Conservation (phyloP, 1,284 basidiomycete genomes). For the Pascua guehoae region DNA sequence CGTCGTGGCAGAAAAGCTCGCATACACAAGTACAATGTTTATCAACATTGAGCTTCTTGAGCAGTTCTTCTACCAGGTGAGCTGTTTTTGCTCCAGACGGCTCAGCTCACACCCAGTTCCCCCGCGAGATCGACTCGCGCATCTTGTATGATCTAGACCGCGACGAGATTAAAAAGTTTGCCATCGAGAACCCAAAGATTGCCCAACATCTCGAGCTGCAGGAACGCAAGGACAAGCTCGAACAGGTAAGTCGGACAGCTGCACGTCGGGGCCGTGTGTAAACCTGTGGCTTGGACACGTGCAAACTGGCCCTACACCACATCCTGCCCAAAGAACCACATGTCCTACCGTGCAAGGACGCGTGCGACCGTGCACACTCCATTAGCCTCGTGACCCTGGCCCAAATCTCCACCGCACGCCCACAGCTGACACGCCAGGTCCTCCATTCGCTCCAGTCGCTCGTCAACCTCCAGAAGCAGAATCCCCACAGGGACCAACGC, state of each 20-base stretch:
- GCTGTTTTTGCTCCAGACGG: slow-evolving; percentile 13
- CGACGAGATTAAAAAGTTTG: slow-evolving; percentile 77
- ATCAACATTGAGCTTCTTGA: slow-evolving; percentile 96
- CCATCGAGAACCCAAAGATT: slow-evolving; percentile 86
- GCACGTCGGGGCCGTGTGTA: not conserved
- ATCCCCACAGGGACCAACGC: slow-evolving; percentile 53
- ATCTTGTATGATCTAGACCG: slow-evolving; percentile 87
- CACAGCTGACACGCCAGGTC: slow-evolving; percentile 56
- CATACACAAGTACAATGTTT: slow-evolving; percentile 95
- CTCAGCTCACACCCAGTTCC: slow-evolving; percentile 61
- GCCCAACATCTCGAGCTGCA: slow-evolving; percentile 89
- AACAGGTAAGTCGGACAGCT: slow-evolving; percentile 61
- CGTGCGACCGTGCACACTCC: not conserved
- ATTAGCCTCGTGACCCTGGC: not conserved
- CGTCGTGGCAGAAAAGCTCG: slow-evolving; percentile 94
- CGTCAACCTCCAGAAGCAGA: slow-evolving; percentile 73
- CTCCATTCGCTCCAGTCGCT: slow-evolving; percentile 86
- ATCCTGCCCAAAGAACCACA: not conserved
- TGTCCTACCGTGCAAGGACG: not conserved
- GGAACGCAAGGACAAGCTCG: slow-evolving; percentile 95
- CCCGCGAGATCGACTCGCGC: slow-evolving; percentile 93
- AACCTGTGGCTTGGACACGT: not conserved
- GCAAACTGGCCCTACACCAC: not conserved
- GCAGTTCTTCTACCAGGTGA: slow-evolving; percentile 95
- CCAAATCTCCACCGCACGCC: no score